Evolutionary conservation across 2,329 filamentous ascomycete genomes (phyloP).

Genomic region (Phaeophleospora eucalypticola): DNA sequence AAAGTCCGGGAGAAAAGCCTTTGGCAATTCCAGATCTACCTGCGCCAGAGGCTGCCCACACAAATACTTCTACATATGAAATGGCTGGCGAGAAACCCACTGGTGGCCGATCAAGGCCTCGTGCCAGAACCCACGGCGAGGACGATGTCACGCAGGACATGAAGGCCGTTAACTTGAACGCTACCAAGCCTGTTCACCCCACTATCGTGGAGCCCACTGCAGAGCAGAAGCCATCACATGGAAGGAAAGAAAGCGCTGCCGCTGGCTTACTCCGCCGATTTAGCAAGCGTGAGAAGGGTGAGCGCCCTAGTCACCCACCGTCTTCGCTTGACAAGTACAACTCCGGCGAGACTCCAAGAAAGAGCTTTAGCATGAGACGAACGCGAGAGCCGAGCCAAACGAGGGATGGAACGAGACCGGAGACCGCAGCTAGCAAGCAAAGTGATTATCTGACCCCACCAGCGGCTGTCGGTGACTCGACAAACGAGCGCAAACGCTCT

Average conservation of each 20-base stretch:
- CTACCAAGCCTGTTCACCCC: slow-evolving; percentile 45
- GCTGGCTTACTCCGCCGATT: slow-evolving; percentile 81
- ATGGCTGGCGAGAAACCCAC: slow-evolving; percentile 85
- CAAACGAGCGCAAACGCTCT: slow-evolving; percentile 19
- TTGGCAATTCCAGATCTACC: slow-evolving; percentile 69
- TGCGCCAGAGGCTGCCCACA: slow-evolving; percentile 81
- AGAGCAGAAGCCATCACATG: slow-evolving; percentile 48
- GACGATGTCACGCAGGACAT: slow-evolving; percentile 76
- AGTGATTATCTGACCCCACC: slow-evolving; percentile 71
- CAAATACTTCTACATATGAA: slow-evolving; percentile 78
- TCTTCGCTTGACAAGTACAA: slow-evolving; percentile 74
- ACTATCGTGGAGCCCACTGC: slow-evolving; percentile 42
- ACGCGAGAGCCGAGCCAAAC: slow-evolving; percentile 44
- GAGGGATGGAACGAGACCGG: slow-evolving; percentile 52
- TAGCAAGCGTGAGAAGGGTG: slow-evolving; percentile 72
- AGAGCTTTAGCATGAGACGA: slow-evolving; percentile 81
- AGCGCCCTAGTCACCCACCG: slow-evolving; percentile 62
- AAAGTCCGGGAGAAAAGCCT: slow-evolving; percentile 53
- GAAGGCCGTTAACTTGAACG: slow-evolving; percentile 60
- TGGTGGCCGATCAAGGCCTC: slow-evolving; percentile 74
- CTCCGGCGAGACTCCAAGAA: slow-evolving; percentile 67
- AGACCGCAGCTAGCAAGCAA: slow-evolving; percentile 48
- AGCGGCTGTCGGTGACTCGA: slow-evolving; percentile 44
- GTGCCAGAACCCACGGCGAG: slow-evolving; percentile 89
- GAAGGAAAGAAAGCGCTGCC: slow-evolving; percentile 77